Evolutionary conservation across 345 rosid genomes (phyloP).

Genomic region (Melaleuca alternifolia): DNA sequence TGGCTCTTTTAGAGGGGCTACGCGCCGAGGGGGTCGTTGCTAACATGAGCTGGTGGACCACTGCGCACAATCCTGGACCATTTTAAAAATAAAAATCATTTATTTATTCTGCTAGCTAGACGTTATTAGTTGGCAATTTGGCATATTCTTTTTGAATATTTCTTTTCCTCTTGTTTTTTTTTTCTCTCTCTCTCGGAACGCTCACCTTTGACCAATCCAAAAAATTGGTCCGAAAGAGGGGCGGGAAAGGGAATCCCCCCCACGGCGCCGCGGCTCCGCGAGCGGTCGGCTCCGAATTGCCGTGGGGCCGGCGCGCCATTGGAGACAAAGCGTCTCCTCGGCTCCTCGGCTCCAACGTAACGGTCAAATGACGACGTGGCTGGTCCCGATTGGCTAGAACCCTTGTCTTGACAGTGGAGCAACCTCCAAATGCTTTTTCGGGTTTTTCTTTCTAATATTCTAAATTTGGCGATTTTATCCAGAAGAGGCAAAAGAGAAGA

Average conservation of each 20-base stretch:
- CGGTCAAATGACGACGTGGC: not conserved
- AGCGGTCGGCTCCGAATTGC: not conserved
- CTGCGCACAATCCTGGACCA: not conserved
- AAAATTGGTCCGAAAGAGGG: not conserved
- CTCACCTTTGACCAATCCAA: not conserved
- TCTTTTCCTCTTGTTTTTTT: not conserved
- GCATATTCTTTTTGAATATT: not conserved
- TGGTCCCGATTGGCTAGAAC: not conserved
- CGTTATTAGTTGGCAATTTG: not conserved
- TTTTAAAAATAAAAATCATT: not conserved
- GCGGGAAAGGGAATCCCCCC: not conserved
- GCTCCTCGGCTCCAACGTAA: not conserved
- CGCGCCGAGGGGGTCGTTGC: not conserved
- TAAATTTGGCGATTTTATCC: not conserved
- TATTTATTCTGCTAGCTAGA: not conserved
- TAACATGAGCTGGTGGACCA: slow-evolving; percentile 19
- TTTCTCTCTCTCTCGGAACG: not conserved
- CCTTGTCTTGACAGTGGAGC: not conserved
- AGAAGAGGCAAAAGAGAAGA: not conserved
- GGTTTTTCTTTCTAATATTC: not conserved
- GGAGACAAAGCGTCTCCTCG: not conserved
- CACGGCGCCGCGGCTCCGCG: not conserved
- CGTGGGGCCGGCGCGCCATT: not conserved
- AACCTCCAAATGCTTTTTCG: not conserved
- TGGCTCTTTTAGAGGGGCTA: not conserved